Evolutionary conservation across 331 rosid genomes (phyloP), one percentile per base, ranked within the genome.

Genomic region (Spiraea crenata): DNA sequence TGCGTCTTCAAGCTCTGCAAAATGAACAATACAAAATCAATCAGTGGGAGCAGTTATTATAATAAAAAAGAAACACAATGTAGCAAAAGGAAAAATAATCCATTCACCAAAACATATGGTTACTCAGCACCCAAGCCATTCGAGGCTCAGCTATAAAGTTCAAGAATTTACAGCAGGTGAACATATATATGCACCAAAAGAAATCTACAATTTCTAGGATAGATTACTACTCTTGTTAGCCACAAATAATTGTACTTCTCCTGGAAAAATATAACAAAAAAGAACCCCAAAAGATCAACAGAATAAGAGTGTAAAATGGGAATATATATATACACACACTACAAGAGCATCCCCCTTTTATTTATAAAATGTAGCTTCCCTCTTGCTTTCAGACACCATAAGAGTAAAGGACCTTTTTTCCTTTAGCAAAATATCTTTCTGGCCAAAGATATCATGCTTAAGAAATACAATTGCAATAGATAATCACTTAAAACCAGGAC

Each of bases 1-100:
- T 74, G 80, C 71, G 96, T 62, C 83, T 89, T 95, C 85, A 95
- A 82, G 85, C 96, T 91, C 99, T 95, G 84, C 55, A 81, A 70
- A 76, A 76, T 52, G 73, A 52, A 63, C 20, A 77, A 74, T 1
- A 19, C 64, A 81, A 63, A 74, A 70, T 19, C 19, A 25, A 74
- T 78, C 84, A 83, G 1, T 15, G 16, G 66, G 25, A 44, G 19
- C 11, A 70, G 7, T 7, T 19, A 42, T 65, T 3, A n/a, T 40
- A 38, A 59, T 0, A 57, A 4, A 31, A 39, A 61, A 61, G 1
- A 37, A 14, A 14, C 31, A 54, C 17, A 3, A 68, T 11, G 51
- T 0, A n/a, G 49, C 37, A 11, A 6, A 34, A 6, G 25, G 13
- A 51, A 44, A 50, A 59, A 50, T 1, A 39, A 14, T 15, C 62